Percentiles rank a stretch among this genome's conserved stretches.
These are phyloP conservation scores for Dentipellis sp. DNA, from an alignment of 768 basidiomycete species.

Conservation along the genomic window DNA sequence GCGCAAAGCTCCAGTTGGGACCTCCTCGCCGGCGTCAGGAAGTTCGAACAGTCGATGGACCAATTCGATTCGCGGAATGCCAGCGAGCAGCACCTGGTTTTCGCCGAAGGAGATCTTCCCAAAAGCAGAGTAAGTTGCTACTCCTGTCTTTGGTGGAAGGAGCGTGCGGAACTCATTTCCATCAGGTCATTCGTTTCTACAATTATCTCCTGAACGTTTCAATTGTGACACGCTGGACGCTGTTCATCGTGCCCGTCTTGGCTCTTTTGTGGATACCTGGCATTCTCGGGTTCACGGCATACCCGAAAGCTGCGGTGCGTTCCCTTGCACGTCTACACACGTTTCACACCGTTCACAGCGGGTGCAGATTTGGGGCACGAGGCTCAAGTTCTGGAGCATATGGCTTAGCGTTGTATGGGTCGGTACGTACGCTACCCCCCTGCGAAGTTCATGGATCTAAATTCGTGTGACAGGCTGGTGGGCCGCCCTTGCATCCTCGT, in stretches of 20 bases:
- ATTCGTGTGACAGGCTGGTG: slow-evolving; percentile 53
- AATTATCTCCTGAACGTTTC: slow-evolving; percentile 68
- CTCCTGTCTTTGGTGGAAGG: background rate
- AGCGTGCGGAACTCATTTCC: background rate
- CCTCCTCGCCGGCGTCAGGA: slow-evolving; percentile 37
- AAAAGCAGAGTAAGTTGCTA: slow-evolving; percentile 36
- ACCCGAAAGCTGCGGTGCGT: slow-evolving; percentile 41
- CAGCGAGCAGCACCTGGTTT: slow-evolving; percentile 39
- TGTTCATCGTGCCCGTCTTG: slow-evolving; percentile 71
- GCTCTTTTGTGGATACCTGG: slow-evolving; percentile 64
- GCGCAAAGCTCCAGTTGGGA: slow-evolving; percentile 36
- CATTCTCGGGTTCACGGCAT: slow-evolving; percentile 53
- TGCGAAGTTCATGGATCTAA: background rate
- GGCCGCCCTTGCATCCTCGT: slow-evolving; percentile 60
- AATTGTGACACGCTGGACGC: slow-evolving; percentile 69
- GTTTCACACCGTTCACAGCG: background rate
- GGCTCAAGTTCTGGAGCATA: slow-evolving; percentile 71
- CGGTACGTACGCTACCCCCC: slow-evolving; percentile 27
- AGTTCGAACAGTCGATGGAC: slow-evolving; percentile 46
- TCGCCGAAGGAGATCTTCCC: slow-evolving; percentile 55
- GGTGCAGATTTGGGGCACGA: slow-evolving; percentile 48
- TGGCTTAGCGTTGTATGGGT: slow-evolving; percentile 79
- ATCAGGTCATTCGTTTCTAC: slow-evolving; percentile 54
- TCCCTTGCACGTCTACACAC: slow-evolving; percentile 2
- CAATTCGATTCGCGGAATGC: slow-evolving; percentile 49